These are phyloP conservation scores for Chrysoporthe puriensis DNA, from an alignment of 2,329 filamentous ascomycete genomes.

Conservation along the genomic window DNA sequence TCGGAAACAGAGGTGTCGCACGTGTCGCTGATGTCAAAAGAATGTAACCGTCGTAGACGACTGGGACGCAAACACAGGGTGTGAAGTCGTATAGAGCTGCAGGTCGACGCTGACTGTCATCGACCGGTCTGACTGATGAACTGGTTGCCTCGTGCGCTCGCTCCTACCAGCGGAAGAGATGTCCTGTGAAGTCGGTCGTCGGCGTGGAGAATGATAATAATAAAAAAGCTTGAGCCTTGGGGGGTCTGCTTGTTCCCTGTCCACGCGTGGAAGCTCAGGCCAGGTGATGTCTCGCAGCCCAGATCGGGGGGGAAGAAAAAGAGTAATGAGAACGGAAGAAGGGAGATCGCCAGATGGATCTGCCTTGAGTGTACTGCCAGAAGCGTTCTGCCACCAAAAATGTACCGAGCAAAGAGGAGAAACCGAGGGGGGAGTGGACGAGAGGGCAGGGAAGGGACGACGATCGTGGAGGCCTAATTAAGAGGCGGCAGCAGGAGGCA, in stretches of 20 bases:
- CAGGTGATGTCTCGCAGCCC: neutral
- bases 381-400: slow-evolving; percentile 4
- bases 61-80: slow-evolving; percentile 1
- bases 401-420: slow-evolving; percentile 7
- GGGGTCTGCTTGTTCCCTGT: neutral
- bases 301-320: neutral
- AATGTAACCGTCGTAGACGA: slow-evolving; percentile 24
- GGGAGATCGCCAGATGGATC: slow-evolving; percentile 26
- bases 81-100: slow-evolving; percentile 1
- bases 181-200: neutral
- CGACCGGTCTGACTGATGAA: neutral
- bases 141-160: neutral
- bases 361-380: neutral
- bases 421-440: slow-evolving; percentile 7
- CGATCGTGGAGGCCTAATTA: slow-evolving; percentile 24
- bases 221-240: neutral
- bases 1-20: neutral
- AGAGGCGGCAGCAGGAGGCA: slow-evolving; percentile 5
- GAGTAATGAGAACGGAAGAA: slow-evolving; percentile 7
- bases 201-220: neutral
- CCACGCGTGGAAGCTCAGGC: slow-evolving; percentile 15
- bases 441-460: slow-evolving; percentile 20
- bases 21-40: slow-evolving; percentile 10
- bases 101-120: neutral
- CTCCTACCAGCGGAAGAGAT: neutral